Base-by-base conservation (phyloP, 768 basidiomycete genomes). In the Hericium coralloides region DNA sequence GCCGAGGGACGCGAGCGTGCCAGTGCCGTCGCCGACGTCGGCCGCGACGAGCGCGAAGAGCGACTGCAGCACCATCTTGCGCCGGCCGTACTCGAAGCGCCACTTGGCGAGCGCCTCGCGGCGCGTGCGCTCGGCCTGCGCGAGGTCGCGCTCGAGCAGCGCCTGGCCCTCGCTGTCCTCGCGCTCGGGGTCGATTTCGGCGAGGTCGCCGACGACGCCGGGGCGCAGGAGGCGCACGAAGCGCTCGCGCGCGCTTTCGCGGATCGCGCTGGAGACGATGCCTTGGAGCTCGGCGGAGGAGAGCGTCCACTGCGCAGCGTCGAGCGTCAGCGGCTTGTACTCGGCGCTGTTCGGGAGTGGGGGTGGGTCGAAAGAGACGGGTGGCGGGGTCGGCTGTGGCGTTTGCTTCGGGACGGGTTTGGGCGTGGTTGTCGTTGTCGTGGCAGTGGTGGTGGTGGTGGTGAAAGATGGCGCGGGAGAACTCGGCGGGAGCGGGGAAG, bases 271-370 rank as follows among this genome's bases (percentile, higher is more conserved):
- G 7, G 62, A 63, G 31, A 63, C 62, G 23, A 63, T 57, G 15
- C 52, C 31, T 31, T 63, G 62, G 41, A 63, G 62, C 50, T 63
- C 62, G 22, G 59, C 31, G 10, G 62, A 61, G 10, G 57, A 58
- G 15, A 63, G 57, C 6, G 62, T 58, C 62, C 62, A 63, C n/a
- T 63, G 62, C 15, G 62, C 62, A 12, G 62, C 55, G 6, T 63
- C 62, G 50, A 63, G 62, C 17, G 57, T 58, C 9, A 63, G 57
- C 17, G 58, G 41, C 7, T 56, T 54, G 57, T 63, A 63, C 43
- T n/a, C 14, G n/a, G 43, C 43, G n/a, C n/a, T 20, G 17, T 45
- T 45, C 5, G 62, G 57, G 17, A 61, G 60, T 22, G 57, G 55
- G 10, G 58, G 55, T 8, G 60, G 62, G 12, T 49, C 51, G 39